Evolutionary conservation across 1,284 basidiomycete species (phyloP), one percentile per base, ranked within the genome.

Genomic region (Sanguinoderma infundibulare): DNA sequence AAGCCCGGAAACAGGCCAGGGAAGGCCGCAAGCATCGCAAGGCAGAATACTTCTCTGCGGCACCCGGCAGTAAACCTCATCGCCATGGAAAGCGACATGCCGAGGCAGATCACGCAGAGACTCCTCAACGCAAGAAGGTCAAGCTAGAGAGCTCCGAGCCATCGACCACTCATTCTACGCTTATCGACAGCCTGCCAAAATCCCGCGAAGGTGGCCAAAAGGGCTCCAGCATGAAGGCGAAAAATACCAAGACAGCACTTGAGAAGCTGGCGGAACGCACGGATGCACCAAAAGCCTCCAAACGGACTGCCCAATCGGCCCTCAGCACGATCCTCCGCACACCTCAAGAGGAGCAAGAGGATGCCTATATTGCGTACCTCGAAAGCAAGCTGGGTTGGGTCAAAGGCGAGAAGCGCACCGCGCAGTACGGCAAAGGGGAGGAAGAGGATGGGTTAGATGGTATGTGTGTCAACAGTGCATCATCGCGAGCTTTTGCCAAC

Each of bases 1-100:
- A 90, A 53, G 73, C 81, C 10, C 77, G 91, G 39, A 92, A 89
- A 72, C 80, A 86, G 67, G 83, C 82, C 17, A 81, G 90, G 32
- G 67, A 78, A 2, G 79, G 79, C 49, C 78, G 79, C 55, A 92
- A 91, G 71, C 79, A 83, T 68, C 81, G 82, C 51, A 89, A 85
- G 66, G 85, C 85, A 0, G 77, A 80, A 38, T 83, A 82, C 70
- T 88, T 86, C 70, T 77, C 80, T 2, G 62, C 70, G 10, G 46
- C 47, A 22, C 61, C 60, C 78, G 78, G 70, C 71, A 10, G 38
- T 2, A 55, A 58, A 24, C n/a, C 4, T 28, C 53, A 34, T 6
- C 26, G 55, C 6, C 30, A 35, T 53, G 55, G 30, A 1, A 79
- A 73, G 53, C 66, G 70, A 26, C 55, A 42, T 24, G 79, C 77